Evolutionary conservation across 352 stramenopile species (phyloP).

Genomic region (Peronospora destructor): DNA sequence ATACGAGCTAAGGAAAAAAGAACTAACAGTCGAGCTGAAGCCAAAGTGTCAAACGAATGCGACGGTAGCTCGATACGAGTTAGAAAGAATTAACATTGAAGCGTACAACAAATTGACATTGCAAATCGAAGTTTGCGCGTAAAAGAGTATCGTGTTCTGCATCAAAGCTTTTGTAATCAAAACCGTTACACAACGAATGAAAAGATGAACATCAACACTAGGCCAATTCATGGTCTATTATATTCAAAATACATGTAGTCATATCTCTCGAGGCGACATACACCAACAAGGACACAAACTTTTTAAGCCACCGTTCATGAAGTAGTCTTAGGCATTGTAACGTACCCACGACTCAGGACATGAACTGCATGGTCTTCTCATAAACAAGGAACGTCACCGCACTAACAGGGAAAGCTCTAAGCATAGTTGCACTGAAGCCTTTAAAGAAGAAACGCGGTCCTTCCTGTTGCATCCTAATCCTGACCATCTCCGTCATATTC

Average conservation of each 20-base stretch:
- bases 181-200: neutral
- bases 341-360: conserved; percentile 32
- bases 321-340: neutral
- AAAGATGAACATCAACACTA: neutral
- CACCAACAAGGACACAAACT: neutral
- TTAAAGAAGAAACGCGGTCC: conserved; percentile 74
- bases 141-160: too few species aligned
- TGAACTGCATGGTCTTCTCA: conserved; percentile 77
- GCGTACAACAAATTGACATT: neutral
- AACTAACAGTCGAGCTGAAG: neutral
- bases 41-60: neutral
- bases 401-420: conserved; percentile 76
- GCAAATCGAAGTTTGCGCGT: neutral
- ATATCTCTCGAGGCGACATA: neutral
- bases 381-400: conserved; percentile 84
- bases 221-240: conserved; percentile 6
- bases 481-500: conserved; percentile 40
- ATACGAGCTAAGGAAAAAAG: neutral
- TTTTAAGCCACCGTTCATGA: neutral
- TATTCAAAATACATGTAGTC: conserved; percentile 12
- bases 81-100: neutral
- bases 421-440: conserved; percentile 70
- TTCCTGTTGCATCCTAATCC: conserved; percentile 40
- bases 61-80: neutral
- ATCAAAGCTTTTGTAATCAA: too few species aligned